These are phyloP conservation scores for Syzygium grande DNA, from an alignment of 345 rosid species.

Conservation along the genomic window DNA sequence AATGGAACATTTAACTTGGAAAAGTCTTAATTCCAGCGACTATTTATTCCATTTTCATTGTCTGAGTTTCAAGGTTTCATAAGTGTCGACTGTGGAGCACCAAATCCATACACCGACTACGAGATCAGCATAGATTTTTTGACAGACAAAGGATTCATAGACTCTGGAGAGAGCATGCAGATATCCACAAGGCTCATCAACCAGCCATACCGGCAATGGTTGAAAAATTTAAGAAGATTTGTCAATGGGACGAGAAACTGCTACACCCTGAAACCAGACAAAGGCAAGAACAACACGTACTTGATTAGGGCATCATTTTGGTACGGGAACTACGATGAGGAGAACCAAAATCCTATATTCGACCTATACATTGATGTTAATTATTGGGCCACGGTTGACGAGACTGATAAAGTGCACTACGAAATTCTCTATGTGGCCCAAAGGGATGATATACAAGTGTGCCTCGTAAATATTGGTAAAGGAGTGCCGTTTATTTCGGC, in stretches of 20 bases:
- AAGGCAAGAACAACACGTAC: neutral
- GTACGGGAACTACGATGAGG: neutral
- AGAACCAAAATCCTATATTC: neutral
- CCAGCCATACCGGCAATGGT: neutral
- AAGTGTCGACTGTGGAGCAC: neutral
- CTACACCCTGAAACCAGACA: neutral
- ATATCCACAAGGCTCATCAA: neutral
- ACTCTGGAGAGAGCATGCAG: neutral
- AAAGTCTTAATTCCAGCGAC: neutral
- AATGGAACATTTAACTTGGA: neutral
- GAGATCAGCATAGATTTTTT: neutral
- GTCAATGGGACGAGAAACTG: neutral
- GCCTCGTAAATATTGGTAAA: neutral
- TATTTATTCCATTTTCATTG: neutral
- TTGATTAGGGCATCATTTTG: neutral
- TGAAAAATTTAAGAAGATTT: too few relatives aligned
- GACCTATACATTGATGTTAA: neutral
- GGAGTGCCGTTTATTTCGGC: neutral
- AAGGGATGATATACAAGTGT: neutral
- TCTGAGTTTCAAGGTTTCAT: neutral
- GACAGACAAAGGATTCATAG: neutral
- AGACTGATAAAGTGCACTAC: neutral
- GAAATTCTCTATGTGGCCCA: neutral
- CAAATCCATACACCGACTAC: neutral
- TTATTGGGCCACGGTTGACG: neutral